Evolutionary conservation across 345 rosid genomes (phyloP).

Genomic region (Dipteronia sinensis): DNA sequence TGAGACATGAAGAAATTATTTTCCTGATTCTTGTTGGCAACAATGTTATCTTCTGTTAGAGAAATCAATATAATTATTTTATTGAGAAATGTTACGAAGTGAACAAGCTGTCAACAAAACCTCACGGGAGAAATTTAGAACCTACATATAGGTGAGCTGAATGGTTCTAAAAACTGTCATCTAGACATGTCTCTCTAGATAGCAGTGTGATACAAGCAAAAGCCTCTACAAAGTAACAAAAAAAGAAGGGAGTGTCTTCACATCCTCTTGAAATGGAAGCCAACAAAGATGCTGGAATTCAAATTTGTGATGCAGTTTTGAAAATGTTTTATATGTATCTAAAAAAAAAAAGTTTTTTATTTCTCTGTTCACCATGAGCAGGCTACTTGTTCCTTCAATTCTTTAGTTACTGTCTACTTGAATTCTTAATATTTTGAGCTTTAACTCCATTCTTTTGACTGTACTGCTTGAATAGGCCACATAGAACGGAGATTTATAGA

Average conservation of each 20-base stretch:
- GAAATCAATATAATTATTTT: no score
- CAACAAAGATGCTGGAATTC: no score
- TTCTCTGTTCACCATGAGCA: not conserved
- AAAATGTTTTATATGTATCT: not conserved
- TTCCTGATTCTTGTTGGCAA: not conserved
- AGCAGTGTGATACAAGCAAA: not conserved
- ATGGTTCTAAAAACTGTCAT: not conserved
- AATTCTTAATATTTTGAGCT: not conserved
- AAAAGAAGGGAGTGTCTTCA: not conserved
- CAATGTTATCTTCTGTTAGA: not conserved
- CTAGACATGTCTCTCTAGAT: not conserved
- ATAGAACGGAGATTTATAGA: conserved; percentile 87
- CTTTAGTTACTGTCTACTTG: not conserved
- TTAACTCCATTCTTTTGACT: conserved; percentile 15
- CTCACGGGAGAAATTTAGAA: not conserved
- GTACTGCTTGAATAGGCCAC: conserved; percentile 54
- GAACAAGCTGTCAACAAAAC: no score
- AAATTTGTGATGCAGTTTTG: not conserved
- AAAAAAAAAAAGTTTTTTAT: not conserved
- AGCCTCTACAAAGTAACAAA: not conserved
- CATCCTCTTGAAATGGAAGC: not conserved
- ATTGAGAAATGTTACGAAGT: no score
- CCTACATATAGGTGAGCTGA: not conserved
- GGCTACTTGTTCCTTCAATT: not conserved
- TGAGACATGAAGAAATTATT: not conserved